Conservation (phyloP, 208 protist genomes). For the Acanthamoeba sp. region DNA sequence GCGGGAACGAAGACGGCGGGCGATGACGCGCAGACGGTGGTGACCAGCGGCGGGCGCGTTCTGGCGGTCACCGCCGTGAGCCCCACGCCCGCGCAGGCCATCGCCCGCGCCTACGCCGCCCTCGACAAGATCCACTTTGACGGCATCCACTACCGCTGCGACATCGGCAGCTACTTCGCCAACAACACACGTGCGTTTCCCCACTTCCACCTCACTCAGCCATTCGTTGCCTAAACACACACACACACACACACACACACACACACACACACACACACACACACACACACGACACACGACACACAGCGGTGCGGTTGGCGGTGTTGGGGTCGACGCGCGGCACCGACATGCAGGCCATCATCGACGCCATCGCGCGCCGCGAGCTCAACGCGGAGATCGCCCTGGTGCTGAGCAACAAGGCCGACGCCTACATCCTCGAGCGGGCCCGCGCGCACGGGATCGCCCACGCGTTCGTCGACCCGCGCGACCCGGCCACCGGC, state of each 20-base stretch:
- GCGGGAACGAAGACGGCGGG: conserved; percentile 82
- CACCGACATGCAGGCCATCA: conserved; percentile 76
- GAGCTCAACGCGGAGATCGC: conserved; percentile 55
- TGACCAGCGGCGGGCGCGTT: conserved; percentile 88
- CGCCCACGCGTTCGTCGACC: neutral
- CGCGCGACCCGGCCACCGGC: neutral
- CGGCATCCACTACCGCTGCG: conserved; percentile 75
- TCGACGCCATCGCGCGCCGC: conserved; percentile 37
- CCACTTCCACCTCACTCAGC: too few relatives aligned
- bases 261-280: neutral
- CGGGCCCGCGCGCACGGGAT: conserved; percentile 36
- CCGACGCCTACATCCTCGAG: conserved; percentile 74
- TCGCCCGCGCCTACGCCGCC: conserved; percentile 76
- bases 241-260: neutral
- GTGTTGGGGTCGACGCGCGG: conserved; percentile 69
- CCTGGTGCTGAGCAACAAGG: conserved; percentile 56
- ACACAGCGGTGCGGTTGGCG: neutral
- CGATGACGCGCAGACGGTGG: conserved; percentile 46
- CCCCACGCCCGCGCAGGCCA: conserved; percentile 28
- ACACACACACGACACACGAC: neutral
- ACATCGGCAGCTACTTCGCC: conserved; percentile 36
- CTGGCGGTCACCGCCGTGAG: conserved; percentile 82
- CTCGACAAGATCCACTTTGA: conserved; percentile 81
- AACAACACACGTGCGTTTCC: neutral
- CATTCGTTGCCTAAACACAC: too few relatives aligned